A percentile compares a stretch with the other conserved stretches of the same genome.
These are phyloP conservation scores for Microglena sp. DNA, from an alignment of 139 green algal species.

Conservation along the genomic window DNA sequence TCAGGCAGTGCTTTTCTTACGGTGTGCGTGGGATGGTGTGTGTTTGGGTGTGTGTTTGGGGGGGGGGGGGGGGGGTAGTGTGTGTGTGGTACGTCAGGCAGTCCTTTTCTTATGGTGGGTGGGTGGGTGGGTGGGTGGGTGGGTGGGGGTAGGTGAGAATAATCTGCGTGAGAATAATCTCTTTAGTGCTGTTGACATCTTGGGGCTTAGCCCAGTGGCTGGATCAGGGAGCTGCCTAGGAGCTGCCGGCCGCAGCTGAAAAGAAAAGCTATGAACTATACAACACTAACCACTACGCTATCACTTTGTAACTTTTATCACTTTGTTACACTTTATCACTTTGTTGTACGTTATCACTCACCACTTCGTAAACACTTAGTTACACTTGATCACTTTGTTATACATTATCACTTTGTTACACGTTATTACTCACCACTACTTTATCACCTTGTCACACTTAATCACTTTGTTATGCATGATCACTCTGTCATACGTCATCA, in stretches of 20 bases:
- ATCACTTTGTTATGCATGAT: neutral
- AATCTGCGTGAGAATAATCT: too few relatives aligned
- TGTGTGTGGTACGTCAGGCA: too few relatives aligned
- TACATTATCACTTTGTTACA: neutral
- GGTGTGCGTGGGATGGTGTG: too few relatives aligned
- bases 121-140: too few relatives aligned
- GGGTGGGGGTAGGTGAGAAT: too few relatives aligned
- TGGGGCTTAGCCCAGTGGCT: too few relatives aligned
- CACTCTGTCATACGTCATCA: neutral
- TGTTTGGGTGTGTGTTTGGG: too few relatives aligned
- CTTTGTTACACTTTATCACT: neutral
- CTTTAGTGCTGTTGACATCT: too few relatives aligned
- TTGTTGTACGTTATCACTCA: neutral
- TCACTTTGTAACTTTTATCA: neutral
- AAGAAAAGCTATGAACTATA: neutral
- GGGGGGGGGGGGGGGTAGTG: too few relatives aligned
- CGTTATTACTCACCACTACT: conserved; percentile 42
- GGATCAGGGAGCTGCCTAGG: too few relatives aligned
- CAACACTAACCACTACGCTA: neutral
- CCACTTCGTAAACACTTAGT: neutral
- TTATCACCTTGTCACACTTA: neutral
- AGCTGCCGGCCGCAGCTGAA: neutral
- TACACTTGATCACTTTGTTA: neutral
- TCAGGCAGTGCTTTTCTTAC: too few relatives aligned
- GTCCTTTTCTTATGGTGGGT: too few relatives aligned